A percentile compares a stretch with the other conserved stretches of the same genome.
Conservation (phyloP, 1,284 basidiomycete genomes). For the Trichosporon sp. region DNA sequence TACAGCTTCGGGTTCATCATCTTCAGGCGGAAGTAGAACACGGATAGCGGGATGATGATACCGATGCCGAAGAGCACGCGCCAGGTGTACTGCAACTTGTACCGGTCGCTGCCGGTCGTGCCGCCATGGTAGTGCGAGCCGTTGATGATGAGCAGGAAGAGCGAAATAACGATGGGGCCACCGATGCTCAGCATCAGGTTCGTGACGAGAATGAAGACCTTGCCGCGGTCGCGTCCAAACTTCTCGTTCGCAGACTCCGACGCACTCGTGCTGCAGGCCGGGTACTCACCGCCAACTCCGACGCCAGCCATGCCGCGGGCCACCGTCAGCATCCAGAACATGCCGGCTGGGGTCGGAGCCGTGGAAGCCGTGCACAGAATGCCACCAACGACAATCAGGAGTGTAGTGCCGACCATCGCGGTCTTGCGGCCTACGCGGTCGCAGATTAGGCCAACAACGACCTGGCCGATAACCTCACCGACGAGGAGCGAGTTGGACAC, state of each 20-base stretch:
- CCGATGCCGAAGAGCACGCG: conserved; percentile 30
- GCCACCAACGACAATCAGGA: conserved; percentile 30
- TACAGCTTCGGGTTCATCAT: conserved; percentile 34
- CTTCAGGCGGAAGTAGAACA: conserved; percentile 33
- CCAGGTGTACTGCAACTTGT: conserved; percentile 23
- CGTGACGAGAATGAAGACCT: conserved; percentile 67
- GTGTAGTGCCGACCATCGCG: conserved; percentile 32
- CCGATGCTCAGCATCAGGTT: conserved; percentile 57
- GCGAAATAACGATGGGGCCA: conserved; percentile 22
- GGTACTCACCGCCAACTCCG: conserved; percentile 71
- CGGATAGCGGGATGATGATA: conserved; percentile 26
- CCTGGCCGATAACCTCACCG: conserved; percentile 27
- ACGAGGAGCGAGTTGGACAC: conserved; percentile 32
- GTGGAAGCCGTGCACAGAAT: conserved; percentile 23
- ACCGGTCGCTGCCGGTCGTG: conserved; percentile 9
- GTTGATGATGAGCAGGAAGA: conserved; percentile 25
- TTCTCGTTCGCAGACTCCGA: conserved; percentile 69
- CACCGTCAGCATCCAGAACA: conserved; percentile 72
- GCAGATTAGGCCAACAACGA: conserved; percentile 27
- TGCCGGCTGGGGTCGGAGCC: conserved; percentile 27
- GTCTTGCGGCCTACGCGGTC: conserved; percentile 32
- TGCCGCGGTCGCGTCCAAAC: conserved; percentile 50
- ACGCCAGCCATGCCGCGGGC: conserved; percentile 66
- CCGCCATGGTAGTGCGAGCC: conserved; percentile 22
- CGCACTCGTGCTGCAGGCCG: conserved; percentile 62